Evolutionary conservation across 2,329 filamentous ascomycete genomes (phyloP).

Genomic region (Aspergillus tubingensis): DNA sequence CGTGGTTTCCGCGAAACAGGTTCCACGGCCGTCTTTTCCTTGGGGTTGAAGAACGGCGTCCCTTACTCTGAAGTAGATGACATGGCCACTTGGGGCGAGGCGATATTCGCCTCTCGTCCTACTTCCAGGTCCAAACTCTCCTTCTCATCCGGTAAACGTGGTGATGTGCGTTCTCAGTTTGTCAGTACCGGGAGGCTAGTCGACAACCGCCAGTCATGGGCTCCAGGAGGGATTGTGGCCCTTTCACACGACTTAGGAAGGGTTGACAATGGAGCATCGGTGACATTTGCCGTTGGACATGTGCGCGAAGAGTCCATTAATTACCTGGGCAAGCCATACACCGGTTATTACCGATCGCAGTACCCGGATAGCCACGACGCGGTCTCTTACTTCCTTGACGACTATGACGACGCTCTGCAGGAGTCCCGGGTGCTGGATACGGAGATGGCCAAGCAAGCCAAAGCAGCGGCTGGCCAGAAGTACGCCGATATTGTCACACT

Average conservation of each 20-base stretch:
- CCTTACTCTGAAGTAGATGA: conserved; percentile 40
- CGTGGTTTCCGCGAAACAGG: conserved; percentile 27
- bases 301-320: conserved; percentile 44
- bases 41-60: conserved; percentile 34
- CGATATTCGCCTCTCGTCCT: conserved; percentile 42
- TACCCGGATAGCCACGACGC: conserved; percentile 38
- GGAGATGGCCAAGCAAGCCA: conserved; percentile 32
- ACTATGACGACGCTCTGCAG: conserved; percentile 39
- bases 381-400: conserved; percentile 43
- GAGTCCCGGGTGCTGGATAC: conserved; percentile 39
- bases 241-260: conserved; percentile 44
- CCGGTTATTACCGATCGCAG: conserved; percentile 42
- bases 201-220: conserved; percentile 27
- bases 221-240: conserved; percentile 35
- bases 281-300: conserved; percentile 47
- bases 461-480: conserved; percentile 36
- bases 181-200: conserved; percentile 32
- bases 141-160: conserved; percentile 31
- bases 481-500: conserved; percentile 47
- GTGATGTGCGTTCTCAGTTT: conserved; percentile 36
- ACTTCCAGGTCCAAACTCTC: conserved; percentile 30
- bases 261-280: conserved; percentile 28
- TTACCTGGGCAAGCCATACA: conserved; percentile 44
- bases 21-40: conserved; percentile 33
- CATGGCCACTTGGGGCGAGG: conserved; percentile 47